phyloP scores from a whole-genome alignment of 345 rosid species.

The Eucalyptus sideroxylon region DNA sequence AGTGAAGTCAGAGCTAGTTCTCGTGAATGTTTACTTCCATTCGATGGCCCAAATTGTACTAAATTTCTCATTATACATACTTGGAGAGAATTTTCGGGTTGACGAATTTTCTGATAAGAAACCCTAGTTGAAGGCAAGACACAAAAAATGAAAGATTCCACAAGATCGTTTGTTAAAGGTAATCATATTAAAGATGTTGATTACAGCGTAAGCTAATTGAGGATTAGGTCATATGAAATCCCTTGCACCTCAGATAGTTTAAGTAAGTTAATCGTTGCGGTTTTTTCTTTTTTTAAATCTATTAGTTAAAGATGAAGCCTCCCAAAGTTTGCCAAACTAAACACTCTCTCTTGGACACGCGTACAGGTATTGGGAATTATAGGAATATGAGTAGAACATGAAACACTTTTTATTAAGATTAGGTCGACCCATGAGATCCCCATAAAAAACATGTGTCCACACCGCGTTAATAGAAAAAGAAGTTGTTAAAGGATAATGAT shows the following conservation, averaged over 20 bases:
- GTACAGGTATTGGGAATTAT: neutral
- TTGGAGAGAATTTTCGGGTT: neutral
- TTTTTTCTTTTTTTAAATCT: neutral
- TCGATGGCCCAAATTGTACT: neutral
- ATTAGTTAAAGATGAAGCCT: neutral
- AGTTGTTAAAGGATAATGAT: neutral
- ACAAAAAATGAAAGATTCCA: neutral
- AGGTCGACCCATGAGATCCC: neutral
- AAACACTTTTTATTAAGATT: neutral
- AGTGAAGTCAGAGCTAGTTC: neutral
- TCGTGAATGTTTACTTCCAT: neutral
- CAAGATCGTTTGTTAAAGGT: neutral
- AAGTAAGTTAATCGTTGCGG: neutral
- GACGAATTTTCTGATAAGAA: neutral
- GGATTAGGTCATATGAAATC: neutral
- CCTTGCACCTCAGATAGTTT: neutral
- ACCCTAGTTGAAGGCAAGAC: neutral
- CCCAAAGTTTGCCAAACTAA: neutral
- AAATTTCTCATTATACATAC: neutral
- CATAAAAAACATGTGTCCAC: neutral
- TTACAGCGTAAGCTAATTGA: neutral
- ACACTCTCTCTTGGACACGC: neutral
- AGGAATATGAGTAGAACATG: neutral
- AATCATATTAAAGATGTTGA: neutral
- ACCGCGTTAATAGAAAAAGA: neutral